Conservation (phyloP, 352 stramenopile species). For the Phytophthora tubulina region DNA sequence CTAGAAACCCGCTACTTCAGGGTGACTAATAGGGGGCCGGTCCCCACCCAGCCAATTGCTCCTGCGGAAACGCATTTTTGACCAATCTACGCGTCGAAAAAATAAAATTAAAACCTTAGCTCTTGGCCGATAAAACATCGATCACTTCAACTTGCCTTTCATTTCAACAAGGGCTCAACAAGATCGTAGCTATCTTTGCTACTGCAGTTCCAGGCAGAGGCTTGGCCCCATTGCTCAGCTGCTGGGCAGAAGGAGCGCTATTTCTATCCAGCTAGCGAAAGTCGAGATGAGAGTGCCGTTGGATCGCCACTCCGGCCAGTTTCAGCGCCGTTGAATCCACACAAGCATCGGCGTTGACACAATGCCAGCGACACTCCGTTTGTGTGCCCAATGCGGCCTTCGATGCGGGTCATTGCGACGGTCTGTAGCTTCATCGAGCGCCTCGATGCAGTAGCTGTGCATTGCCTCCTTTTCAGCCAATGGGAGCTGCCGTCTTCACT, state of each 20-base stretch:
- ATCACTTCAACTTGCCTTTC: too few species aligned
- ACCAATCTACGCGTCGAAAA: not conserved
- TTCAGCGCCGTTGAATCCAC: conserved; percentile 3
- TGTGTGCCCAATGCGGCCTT: conserved; percentile 6
- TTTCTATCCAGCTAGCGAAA: not conserved
- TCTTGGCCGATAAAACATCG: too few species aligned
- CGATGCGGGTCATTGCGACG: too few species aligned
- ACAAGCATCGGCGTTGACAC: not conserved
- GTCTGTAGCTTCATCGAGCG: too few species aligned
- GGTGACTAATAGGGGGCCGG: conserved; percentile 55
- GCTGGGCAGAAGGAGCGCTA: not conserved
- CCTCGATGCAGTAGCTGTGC: not conserved
- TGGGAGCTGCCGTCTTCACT: not conserved
- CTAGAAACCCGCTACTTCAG: conserved; percentile 56
- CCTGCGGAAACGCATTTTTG: not conserved
- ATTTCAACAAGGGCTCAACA: too few species aligned
- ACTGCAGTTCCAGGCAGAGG: not conserved
- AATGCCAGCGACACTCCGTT: not conserved
- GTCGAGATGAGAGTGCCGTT: conserved; percentile 6
- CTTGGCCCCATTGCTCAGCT: too few species aligned
- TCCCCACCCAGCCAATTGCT: conserved; percentile 47
- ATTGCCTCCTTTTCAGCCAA: conserved; percentile 24
- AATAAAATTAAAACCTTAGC: too few species aligned
- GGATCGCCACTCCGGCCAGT: conserved; percentile 3
- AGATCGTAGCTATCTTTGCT: too few species aligned